Evolutionary conservation across 306 rosid genomes (phyloP).

Genomic region (Carpinus fangiana): DNA sequence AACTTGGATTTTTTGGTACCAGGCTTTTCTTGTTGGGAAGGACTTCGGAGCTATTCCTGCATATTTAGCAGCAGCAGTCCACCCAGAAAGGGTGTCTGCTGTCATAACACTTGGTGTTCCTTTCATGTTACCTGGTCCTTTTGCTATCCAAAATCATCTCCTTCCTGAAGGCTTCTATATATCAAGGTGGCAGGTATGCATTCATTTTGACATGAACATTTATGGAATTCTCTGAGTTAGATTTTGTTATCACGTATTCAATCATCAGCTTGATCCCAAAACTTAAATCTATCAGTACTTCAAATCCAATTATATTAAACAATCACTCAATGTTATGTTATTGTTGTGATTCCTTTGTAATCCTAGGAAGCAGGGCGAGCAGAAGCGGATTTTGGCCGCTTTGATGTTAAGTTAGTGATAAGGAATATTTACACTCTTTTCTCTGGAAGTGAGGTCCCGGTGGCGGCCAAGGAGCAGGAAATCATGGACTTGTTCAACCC

Average conservation of each 20-base stretch:
- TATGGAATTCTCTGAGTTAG: no score
- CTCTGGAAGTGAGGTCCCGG: slow-evolving; percentile 54
- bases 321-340: no score
- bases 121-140: slow-evolving; percentile 47
- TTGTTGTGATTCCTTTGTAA: not conserved
- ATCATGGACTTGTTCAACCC: slow-evolving; percentile 67
- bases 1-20: not conserved
- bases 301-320: no score
- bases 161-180: slow-evolving; percentile 59
- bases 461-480: slow-evolving; percentile 49
- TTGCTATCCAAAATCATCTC: slow-evolving; percentile 37
- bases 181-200: slow-evolving; percentile 54
- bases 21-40: slow-evolving; percentile 59
- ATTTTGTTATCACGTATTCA: no score
- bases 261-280: no score
- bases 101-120: slow-evolving; percentile 57
- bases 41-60: slow-evolving; percentile 53
- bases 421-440: slow-evolving; percentile 60
- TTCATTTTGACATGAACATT: not conserved
- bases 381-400: slow-evolving; percentile 60
- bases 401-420: slow-evolving; percentile 48
- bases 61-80: slow-evolving; percentile 38
- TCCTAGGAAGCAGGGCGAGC: slow-evolving; percentile 54
- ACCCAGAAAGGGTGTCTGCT: slow-evolving; percentile 48
- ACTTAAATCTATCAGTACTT: no score